Evolutionary conservation across 1,284 basidiomycete genomes (phyloP).

Genomic region (Cryptococcus sp.): DNA sequence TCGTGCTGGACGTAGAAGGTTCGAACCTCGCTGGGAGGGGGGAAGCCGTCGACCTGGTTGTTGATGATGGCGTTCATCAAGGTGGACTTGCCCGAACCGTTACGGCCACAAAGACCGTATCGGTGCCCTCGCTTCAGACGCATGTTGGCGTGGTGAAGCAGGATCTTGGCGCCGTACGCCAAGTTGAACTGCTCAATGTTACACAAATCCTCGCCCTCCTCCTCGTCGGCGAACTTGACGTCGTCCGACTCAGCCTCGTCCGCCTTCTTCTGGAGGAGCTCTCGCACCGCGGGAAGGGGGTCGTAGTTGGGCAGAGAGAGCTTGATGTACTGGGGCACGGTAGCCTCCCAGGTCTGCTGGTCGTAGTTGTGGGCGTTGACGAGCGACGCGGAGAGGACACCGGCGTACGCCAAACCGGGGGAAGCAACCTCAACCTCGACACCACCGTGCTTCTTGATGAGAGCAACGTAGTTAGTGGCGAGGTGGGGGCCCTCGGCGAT

Average conservation of each 20-base stretch:
- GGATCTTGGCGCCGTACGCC: constrained; percentile 97
- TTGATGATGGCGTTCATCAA: constrained; percentile 96
- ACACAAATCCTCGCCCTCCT: constrained; percentile 95
- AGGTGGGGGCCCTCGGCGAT: constrained; percentile 65
- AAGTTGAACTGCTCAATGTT: constrained; percentile 81
- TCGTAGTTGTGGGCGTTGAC: constrained; percentile 91
- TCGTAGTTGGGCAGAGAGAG: constrained; percentile 67
- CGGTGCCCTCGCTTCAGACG: constrained; percentile 98
- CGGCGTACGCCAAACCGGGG: constrained; percentile 66
- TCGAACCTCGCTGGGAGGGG: constrained; percentile 37
- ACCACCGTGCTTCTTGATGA: constrained; percentile 78
- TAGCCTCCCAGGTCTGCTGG: constrained; percentile 75
- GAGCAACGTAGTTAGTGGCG: constrained; percentile 62
- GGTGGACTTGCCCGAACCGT: constrained; percentile 97
- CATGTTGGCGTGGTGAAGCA: constrained; percentile 92
- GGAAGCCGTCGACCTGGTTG: constrained; percentile 67
- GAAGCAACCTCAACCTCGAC: constrained; percentile 56
- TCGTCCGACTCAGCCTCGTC: constrained; percentile 70
- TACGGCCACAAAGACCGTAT: constrained; percentile 96
- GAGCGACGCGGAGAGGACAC: constrained; percentile 76
- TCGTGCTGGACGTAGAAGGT: constrained; percentile 89
- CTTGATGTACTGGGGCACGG: constrained; percentile 70
- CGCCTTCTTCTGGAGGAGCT: constrained; percentile 86
- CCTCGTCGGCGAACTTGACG: constrained; percentile 76
- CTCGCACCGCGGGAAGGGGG: constrained; percentile 66